Conservation (phyloP, 192 early-diverging fungal species). For the Neocallimastix lanati region DNA sequence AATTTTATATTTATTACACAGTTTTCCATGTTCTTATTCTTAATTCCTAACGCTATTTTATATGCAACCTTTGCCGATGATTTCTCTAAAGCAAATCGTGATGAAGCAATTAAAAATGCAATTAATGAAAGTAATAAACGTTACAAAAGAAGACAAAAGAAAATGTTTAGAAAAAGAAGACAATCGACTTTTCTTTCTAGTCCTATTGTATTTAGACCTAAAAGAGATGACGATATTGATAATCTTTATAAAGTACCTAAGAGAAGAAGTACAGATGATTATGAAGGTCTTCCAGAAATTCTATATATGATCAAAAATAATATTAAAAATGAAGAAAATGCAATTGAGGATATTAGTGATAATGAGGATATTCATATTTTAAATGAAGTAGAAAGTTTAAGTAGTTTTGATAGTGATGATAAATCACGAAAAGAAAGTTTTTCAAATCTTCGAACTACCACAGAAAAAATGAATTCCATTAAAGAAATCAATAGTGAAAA, state of each 20-base stretch:
- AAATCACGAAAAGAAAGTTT: background rate
- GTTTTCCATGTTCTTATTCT: background rate
- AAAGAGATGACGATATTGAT: background rate
- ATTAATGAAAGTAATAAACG: background rate
- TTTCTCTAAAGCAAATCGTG: background rate
- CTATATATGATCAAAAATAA: background rate
- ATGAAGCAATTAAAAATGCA: background rate
- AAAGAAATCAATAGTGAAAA: background rate
- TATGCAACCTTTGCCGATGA: background rate
- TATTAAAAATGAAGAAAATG: background rate
- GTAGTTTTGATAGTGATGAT: background rate
- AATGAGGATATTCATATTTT: background rate
- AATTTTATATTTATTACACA: background rate
- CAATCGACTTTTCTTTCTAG: background rate
- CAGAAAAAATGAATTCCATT: background rate
- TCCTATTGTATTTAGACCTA: background rate
- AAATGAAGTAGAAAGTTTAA: background rate
- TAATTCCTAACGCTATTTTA: background rate
- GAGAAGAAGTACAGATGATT: background rate
- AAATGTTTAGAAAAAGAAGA: background rate
- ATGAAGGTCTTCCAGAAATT: background rate
- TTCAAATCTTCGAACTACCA: background rate
- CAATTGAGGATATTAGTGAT: background rate
- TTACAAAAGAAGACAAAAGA: background rate
- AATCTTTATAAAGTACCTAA: background rate